These are phyloP conservation scores for Acanthamoeba sp. DNA, from an alignment of 208 protist species.

Conservation along the genomic window DNA sequence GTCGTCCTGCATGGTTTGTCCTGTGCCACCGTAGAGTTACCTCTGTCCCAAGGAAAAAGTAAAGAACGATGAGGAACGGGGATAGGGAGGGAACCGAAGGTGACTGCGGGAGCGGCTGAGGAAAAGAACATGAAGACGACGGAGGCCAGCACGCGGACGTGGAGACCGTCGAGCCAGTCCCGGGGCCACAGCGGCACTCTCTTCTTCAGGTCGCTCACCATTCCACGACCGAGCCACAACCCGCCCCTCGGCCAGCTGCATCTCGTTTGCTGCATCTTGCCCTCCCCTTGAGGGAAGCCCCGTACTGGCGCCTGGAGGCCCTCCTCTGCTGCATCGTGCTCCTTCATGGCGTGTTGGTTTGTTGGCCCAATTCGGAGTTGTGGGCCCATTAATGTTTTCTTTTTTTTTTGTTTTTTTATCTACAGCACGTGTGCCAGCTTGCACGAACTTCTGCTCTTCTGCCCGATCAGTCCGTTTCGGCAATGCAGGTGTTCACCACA, in stretches of 20 bases:
- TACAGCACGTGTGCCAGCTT: no score
- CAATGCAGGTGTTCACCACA: constrained; percentile 85
- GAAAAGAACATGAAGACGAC: constrained; percentile 79
- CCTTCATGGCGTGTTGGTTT: no score
- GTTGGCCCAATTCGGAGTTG: no score
- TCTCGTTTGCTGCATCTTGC: no score
- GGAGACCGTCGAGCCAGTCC: constrained; percentile 58
- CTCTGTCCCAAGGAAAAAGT: no score
- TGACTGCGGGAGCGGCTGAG: constrained; percentile 74
- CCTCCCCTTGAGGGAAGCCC: no score
- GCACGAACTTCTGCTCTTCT: no score
- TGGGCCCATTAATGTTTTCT: no score
- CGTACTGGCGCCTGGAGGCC: no score
- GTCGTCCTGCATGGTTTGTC: not conserved
- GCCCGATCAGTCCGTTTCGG: not conserved
- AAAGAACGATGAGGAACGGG: not conserved
- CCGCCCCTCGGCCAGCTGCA: not conserved
- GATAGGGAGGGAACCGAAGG: constrained; percentile 39
- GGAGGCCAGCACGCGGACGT: constrained; percentile 39
- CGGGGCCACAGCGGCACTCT: constrained; percentile 3
- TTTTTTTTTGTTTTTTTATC: no score
- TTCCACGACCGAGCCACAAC: not conserved
- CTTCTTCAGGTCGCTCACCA: not conserved
- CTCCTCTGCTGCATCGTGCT: no score
- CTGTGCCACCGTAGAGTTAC: not conserved